Conservation (phyloP, 2,329 filamentous ascomycete species). For the Botrytis hyacinthi region DNA sequence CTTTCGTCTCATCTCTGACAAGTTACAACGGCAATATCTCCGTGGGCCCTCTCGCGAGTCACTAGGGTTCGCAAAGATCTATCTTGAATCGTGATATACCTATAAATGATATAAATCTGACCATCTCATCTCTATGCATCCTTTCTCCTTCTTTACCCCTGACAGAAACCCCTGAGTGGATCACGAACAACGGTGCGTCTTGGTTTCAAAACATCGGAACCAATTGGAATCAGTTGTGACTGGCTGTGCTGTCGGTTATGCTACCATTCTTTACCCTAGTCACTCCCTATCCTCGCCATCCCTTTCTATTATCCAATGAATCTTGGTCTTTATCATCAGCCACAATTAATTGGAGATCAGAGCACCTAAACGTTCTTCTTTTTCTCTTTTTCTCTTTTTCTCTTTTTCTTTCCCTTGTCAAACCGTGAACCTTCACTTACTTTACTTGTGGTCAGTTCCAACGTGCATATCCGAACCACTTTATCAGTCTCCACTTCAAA, state of each 20-base stretch:
- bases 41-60: neutral
- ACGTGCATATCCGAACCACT: neutral
- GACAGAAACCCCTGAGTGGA: constrained; percentile 13
- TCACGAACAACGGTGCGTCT: neutral
- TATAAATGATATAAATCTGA: neutral
- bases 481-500: neutral
- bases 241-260: neutral
- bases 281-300: neutral
- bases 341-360: neutral
- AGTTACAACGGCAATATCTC: neutral
- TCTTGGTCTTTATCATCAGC: neutral
- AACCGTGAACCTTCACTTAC: neutral
- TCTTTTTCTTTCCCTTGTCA: neutral
- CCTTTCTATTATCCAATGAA: neutral
- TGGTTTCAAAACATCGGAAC: neutral
- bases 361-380: neutral
- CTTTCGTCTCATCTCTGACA: neutral
- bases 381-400: neutral
- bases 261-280: neutral
- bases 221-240: neutral
- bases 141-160: neutral
- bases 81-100: constrained; percentile 9
- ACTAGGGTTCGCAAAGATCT: neutral
- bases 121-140: neutral
- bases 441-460: neutral